Evolutionary conservation across 176 grass and related monocot species (phyloP).

Genomic region (Musa beccarii): DNA sequence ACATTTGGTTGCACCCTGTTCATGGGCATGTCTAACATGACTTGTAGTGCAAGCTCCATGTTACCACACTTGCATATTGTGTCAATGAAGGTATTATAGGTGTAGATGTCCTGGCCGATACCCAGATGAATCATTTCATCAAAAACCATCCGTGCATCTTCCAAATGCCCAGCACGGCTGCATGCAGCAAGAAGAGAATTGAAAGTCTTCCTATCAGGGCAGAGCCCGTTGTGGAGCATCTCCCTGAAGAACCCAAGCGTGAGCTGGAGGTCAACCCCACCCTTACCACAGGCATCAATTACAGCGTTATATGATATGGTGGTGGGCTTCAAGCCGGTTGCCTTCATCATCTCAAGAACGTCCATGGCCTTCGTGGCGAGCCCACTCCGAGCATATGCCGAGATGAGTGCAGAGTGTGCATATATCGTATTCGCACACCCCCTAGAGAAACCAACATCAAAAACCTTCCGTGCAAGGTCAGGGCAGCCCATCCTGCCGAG

Average conservation of each 20-base stretch:
- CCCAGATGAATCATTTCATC: constrained; percentile 98
- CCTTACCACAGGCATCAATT: constrained; percentile 91
- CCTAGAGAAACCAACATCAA: constrained; percentile 43
- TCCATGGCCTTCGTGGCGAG: constrained; percentile 62
- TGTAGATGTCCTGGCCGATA: constrained; percentile 88
- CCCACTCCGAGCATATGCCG: constrained; percentile 81
- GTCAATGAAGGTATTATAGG: constrained; percentile 97
- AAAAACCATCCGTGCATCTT: constrained; percentile 63
- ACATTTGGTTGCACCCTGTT: constrained; percentile 76
- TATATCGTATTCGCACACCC: constrained; percentile 87
- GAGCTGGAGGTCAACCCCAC: constrained; percentile 62
- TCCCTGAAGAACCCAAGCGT: constrained; percentile 79
- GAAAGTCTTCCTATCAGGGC: constrained; percentile 87
- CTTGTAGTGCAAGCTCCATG: constrained; percentile 74
- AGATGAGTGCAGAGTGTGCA: constrained; percentile 71
- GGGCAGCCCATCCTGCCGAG: constrained; percentile 70
- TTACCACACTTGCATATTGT: constrained; percentile 96
- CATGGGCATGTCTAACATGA: constrained; percentile 61
- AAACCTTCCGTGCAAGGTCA: constrained; percentile 64
- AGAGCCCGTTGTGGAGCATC: constrained; percentile 71
- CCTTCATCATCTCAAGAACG: constrained; percentile 65
- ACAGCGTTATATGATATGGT: constrained; percentile 82
- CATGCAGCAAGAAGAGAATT: constrained; percentile 93
- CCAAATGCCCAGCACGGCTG: constrained; percentile 72
- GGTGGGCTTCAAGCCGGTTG: constrained; percentile 51